phyloP scores from a whole-genome alignment of 2,329 filamentous ascomycete species.

The Cordyceps pruinosa region DNA sequence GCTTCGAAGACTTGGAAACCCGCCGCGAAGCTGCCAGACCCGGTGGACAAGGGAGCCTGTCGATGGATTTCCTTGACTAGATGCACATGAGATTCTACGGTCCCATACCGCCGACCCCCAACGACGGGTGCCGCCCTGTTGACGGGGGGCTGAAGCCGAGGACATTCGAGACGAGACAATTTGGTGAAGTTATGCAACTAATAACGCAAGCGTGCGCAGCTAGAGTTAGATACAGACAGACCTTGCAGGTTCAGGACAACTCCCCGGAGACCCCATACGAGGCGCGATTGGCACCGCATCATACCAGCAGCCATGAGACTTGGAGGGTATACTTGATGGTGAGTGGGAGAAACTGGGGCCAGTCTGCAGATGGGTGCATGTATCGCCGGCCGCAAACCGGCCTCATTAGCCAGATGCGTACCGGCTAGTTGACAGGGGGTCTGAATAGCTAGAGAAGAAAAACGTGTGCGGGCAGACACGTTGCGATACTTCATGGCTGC shows the following conservation, averaged over 20 bases:
- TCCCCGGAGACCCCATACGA: conserved; percentile 10
- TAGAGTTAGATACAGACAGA: neutral
- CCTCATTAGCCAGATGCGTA: conserved; percentile 10
- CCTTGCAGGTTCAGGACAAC: neutral
- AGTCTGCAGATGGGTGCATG: conserved; percentile 6
- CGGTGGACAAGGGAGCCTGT: conserved; percentile 3
- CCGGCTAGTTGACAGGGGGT: neutral
- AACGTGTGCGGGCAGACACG: neutral
- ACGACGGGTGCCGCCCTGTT: neutral
- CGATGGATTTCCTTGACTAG: conserved; percentile 10
- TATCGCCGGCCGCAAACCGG: conserved; percentile 11
- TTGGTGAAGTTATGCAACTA: conserved; percentile 10
- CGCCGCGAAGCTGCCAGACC: neutral
- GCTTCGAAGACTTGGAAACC: neutral
- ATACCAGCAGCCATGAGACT: conserved; percentile 1
- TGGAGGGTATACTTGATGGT: conserved; percentile 7
- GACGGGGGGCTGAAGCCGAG: conserved; percentile 10
- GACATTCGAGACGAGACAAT: conserved; percentile 5
- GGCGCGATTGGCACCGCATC: conserved; percentile 10
- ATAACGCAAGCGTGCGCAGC: neutral
- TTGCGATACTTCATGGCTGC: neutral
- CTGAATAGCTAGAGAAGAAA: neutral
- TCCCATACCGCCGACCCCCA: conserved; percentile 8
- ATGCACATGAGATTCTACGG: conserved; percentile 13
- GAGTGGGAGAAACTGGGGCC: conserved; percentile 9